A percentile compares a stretch with the other conserved stretches of the same genome.
Conservation (phyloP, 2,329 filamentous ascomycete species). For the Penicillium sp. region DNA sequence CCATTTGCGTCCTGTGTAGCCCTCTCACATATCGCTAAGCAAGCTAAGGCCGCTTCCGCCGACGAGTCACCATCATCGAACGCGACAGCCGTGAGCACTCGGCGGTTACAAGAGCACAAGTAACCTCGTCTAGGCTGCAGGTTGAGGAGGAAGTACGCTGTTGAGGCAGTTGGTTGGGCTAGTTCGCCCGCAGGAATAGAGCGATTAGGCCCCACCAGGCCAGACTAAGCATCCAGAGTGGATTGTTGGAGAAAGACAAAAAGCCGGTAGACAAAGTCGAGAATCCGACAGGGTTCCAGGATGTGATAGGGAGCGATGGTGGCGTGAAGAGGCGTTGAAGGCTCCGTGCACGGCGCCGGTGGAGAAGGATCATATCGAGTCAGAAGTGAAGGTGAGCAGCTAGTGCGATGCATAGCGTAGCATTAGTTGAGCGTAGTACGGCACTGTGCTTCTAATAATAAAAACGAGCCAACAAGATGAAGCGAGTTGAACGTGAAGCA, state of each 20-base stretch:
- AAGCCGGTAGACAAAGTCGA: neutral
- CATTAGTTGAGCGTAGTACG: neutral
- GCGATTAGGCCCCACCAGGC: constrained; percentile 5
- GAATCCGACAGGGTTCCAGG: constrained; percentile 1
- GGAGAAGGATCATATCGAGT: constrained; percentile 7
- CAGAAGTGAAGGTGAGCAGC: neutral
- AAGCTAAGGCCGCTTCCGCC: constrained; percentile 6
- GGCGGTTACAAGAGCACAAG: constrained; percentile 13
- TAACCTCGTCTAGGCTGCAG: constrained; percentile 6
- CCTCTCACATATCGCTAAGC: constrained; percentile 4
- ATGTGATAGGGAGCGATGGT: constrained; percentile 14
- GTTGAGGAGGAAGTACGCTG: neutral
- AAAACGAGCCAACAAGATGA: no score
- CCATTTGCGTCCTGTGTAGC: constrained; percentile 1
- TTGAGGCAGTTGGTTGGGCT: constrained; percentile 12
- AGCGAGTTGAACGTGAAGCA: no score
- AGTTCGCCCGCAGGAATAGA: constrained; percentile 7
- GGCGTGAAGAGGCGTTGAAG: constrained; percentile 10
- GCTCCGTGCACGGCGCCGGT: constrained; percentile 11
- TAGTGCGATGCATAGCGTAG: constrained; percentile 2
- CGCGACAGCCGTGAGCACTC: constrained; percentile 11
- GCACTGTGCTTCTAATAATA: neutral
- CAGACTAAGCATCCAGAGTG: constrained; percentile 3
- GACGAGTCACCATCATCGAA: constrained; percentile 14
- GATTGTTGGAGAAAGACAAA: neutral